Conservation (phyloP, 441 rosid species). For the Erodium moschatum region DNA sequence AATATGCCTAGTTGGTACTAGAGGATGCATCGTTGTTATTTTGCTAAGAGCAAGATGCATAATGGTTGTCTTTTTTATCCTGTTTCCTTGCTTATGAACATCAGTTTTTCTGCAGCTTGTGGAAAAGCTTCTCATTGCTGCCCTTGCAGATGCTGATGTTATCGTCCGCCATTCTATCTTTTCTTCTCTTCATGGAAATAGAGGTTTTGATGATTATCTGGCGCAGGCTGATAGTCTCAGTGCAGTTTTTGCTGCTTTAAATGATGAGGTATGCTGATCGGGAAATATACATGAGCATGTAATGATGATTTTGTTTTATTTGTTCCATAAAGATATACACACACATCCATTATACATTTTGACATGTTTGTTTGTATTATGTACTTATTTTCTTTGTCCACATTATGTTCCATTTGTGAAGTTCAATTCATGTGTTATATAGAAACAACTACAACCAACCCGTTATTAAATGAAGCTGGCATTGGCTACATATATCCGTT, state of each 20-base stretch:
- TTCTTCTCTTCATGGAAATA: conserved; percentile 62
- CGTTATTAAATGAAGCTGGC: not conserved
- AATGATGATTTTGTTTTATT: not conserved
- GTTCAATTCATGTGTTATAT: not conserved
- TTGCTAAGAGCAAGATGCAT: conserved; percentile 14
- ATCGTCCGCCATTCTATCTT: conserved; percentile 90
- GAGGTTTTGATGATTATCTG: conserved; percentile 86
- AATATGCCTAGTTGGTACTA: not conserved
- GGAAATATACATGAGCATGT: not conserved
- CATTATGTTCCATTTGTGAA: not conserved
- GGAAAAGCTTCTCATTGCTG: conserved; percentile 95
- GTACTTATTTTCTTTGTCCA: not conserved
- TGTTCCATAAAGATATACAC: not conserved
- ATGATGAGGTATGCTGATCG: conserved; percentile 72
- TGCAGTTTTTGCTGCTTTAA: conserved; percentile 95
- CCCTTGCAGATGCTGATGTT: conserved; percentile 97
- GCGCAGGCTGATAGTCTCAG: conserved; percentile 95
- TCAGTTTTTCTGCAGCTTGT: conserved; percentile 62
- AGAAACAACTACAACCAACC: not conserved
- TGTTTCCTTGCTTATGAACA: conserved; percentile 9
- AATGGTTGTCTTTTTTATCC: conserved; percentile 21
- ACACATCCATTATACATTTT: not conserved
- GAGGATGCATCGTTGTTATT: not conserved
- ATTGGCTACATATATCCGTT: not conserved
- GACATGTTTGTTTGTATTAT: not conserved